These are phyloP conservation scores for Hortaea sp. DNA, from an alignment of 2,329 filamentous ascomycete species.

Conservation along the genomic window DNA sequence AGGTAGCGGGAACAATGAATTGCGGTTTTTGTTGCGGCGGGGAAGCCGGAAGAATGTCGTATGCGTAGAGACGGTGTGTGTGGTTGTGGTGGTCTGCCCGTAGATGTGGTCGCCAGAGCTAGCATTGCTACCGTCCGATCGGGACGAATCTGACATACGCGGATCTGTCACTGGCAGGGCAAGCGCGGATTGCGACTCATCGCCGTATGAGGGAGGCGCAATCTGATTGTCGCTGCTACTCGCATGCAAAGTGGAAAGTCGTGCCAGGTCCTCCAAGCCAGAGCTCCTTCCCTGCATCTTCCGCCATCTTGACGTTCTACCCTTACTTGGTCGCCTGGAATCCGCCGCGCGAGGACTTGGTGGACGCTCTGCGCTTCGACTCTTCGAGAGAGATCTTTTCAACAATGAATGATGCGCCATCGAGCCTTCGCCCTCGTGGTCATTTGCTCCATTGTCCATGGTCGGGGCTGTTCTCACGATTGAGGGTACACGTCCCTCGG, in stretches of 20 bases:
- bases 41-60: slow-evolving; percentile 73
- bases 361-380: slow-evolving; percentile 1
- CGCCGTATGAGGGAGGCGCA: slow-evolving; percentile 49
- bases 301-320: slow-evolving; percentile 17
- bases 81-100: slow-evolving; percentile 48
- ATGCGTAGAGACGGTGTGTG: slow-evolving; percentile 49
- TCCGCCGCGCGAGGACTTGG: slow-evolving; percentile 11
- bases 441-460: slow-evolving; percentile 28
- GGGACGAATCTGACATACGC: slow-evolving; percentile 74
- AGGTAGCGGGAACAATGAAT: slow-evolving; percentile 79
- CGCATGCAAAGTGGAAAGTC: slow-evolving; percentile 47
- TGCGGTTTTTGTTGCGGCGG: slow-evolving; percentile 64
- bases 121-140: slow-evolving; percentile 62
- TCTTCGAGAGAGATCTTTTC: slow-evolving; percentile 14
- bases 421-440: slow-evolving; percentile 5
- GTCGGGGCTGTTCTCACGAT: slow-evolving; percentile 94
- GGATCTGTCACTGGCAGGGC: slow-evolving; percentile 47
- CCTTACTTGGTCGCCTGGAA: slow-evolving; percentile 8
- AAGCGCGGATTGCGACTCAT: slow-evolving; percentile 52
- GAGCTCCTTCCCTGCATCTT: slow-evolving; percentile 20
- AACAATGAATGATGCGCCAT: slow-evolving; percentile 14
- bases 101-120: slow-evolving; percentile 48
- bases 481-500: slow-evolving; percentile 36
- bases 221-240: slow-evolving; percentile 19
- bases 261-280: slow-evolving; percentile 37